phyloP scores from a whole-genome alignment of 2,329 filamentous ascomycete species.

The Penicillium sumatraense region DNA sequence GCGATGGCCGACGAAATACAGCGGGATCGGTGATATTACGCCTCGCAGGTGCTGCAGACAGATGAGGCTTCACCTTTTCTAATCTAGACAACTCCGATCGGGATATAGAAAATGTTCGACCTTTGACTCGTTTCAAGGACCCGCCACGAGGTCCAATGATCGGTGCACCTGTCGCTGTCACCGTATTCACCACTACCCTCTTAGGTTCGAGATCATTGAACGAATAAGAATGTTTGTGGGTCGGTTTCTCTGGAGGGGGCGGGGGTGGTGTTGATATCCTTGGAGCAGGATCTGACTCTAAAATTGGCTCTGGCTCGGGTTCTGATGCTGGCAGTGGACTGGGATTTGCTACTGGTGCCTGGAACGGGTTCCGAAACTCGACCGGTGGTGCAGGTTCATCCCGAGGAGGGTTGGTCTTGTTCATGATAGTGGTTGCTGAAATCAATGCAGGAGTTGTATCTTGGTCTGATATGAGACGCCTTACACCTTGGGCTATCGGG shows the following conservation, averaged over 20 bases:
- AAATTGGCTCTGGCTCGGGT: not conserved
- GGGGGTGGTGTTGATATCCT: not conserved
- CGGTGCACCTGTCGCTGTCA: conserved; percentile 24
- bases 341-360: conserved; percentile 10
- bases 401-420: conserved; percentile 27
- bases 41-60: conserved; percentile 33
- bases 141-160: conserved; percentile 35
- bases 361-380: conserved; percentile 40
- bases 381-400: conserved; percentile 26
- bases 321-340: conserved; percentile 6
- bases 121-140: conserved; percentile 34
- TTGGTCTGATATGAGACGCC: conserved; percentile 50
- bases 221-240: conserved; percentile 20
- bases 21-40: conserved; percentile 48
- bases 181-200: conserved; percentile 23
- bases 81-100: conserved; percentile 28
- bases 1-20: conserved; percentile 41
- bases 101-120: conserved; percentile 36
- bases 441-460: conserved; percentile 54
- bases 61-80: conserved; percentile 31
- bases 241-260: conserved; percentile 11
- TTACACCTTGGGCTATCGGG: conserved; percentile 41
- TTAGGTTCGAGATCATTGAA: conserved; percentile 31
- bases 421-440: conserved; percentile 46
- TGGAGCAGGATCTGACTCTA: not conserved